Base-by-base conservation (phyloP, 2,329 filamentous ascomycete species). In the Leptographium lundbergii region DNA sequence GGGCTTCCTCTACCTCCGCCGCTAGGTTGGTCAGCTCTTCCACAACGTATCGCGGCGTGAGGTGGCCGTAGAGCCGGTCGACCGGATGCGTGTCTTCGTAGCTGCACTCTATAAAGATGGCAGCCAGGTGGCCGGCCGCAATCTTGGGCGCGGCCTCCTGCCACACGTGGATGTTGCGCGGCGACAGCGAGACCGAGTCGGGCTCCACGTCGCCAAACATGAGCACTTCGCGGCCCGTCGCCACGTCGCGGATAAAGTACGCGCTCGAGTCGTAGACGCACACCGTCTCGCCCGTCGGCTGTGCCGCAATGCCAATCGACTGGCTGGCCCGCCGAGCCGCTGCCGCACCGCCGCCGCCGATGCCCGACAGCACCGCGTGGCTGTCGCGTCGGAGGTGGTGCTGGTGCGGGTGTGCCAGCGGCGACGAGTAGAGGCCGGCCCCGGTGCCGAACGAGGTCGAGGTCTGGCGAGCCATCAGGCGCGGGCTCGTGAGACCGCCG, bases 171-270 rank as follows among this genome's bases (percentile, higher is more conserved):
- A 80, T 74, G 64, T 94, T 97, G 27, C 91, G 84, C 1, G 92
- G 91, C 1, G 82, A 86, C 2, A 92, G 72, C 0, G 90, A 95
- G 29, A 97, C 73, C 10, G 84, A 86, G 71, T 99, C 94, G 0
- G 94, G 91, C 68, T 99, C 94, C 45, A 97, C 89, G 65, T 99
- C 94, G 22, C 94, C 94, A 69, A 96, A 97, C 55, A 99, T 88
- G 61, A 99, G 81, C 3, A 97, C 82, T 71, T 99, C 92, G 36
- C 81, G 80, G 1, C 82, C 81, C 0, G 84, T 87, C 0, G 74
- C 69, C 39, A 86, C 76, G 61, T 94, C 88, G 45, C 89, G 87
- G 63, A 99, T 88, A 71, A 99, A 97, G 72, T 91, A 97, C 0
- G 90, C 92, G 22, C 91, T 94, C 63, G 89, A 95, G 69, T 96